Evolutionary conservation across 2,329 filamentous ascomycete species (phyloP).

Genomic region (Colletotrichum eleusines): DNA sequence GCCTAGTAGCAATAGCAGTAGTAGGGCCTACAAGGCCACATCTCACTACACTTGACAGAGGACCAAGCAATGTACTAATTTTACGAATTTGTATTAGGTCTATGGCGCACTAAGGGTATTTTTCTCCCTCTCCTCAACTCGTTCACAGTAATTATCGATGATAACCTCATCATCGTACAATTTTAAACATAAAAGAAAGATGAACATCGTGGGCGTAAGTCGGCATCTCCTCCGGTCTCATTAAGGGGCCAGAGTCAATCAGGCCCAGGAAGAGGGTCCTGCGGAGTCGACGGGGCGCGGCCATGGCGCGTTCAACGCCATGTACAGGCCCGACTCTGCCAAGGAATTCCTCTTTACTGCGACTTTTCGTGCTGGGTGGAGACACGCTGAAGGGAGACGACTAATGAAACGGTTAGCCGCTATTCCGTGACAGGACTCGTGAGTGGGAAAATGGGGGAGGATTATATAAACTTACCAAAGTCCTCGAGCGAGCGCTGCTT

Average conservation of each 20-base stretch:
- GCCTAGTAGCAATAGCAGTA: not conserved
- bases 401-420: slow-evolving; percentile 67
- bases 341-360: slow-evolving; percentile 61
- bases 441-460: slow-evolving; percentile 33
- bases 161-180: slow-evolving; percentile 41
- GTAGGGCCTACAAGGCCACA: not conserved
- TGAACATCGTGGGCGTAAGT: slow-evolving; percentile 15
- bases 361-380: slow-evolving; percentile 94
- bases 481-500: slow-evolving; percentile 90
- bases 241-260: slow-evolving; percentile 35
- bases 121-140: slow-evolving; percentile 30
- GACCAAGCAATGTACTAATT: slow-evolving; percentile 11
- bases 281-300: slow-evolving; percentile 9
- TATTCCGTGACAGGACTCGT: slow-evolving; percentile 14
- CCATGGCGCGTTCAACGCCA: not conserved
- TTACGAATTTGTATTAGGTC: slow-evolving; percentile 42
- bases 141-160: slow-evolving; percentile 42
- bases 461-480: slow-evolving; percentile 73
- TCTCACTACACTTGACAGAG: not conserved
- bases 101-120: slow-evolving; percentile 38
- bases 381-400: slow-evolving; percentile 89
- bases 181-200: slow-evolving; percentile 42
- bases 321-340: slow-evolving; percentile 20
- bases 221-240: slow-evolving; percentile 34
- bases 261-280: slow-evolving; percentile 33